Evolutionary conservation across 768 basidiomycete genomes (phyloP).

Genomic region (Neoboletus subvelutipes): DNA sequence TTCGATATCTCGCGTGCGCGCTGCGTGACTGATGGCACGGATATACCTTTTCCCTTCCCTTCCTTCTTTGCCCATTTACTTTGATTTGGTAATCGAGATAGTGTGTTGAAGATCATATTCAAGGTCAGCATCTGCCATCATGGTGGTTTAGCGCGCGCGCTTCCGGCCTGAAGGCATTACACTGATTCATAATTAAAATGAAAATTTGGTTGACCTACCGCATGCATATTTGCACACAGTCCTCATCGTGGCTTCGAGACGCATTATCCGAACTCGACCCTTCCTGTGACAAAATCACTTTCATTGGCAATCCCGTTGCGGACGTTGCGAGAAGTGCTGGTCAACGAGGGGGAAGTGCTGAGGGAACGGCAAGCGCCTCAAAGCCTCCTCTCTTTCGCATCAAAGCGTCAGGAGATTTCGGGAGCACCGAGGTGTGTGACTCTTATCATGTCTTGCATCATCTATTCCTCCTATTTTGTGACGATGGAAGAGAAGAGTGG

Average conservation of each 20-base stretch:
- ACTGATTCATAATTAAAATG: background rate
- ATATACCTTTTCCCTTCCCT: background rate
- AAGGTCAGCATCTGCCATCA: conserved; percentile 60
- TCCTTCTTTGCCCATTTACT: background rate
- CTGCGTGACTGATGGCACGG: conserved; percentile 9
- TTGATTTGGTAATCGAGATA: conserved; percentile 26
- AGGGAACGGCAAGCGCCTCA: background rate
- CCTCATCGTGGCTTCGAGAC: conserved; percentile 92
- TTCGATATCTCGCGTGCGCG: background rate
- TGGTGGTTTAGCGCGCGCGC: background rate
- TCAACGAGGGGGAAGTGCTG: conserved; percentile 13
- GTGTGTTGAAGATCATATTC: conserved; percentile 80
- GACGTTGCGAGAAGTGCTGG: conserved; percentile 16
- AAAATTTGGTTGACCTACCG: background rate
- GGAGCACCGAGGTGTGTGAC: conserved; percentile 70
- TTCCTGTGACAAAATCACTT: conserved; percentile 80
- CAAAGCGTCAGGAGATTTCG: conserved; percentile 78
- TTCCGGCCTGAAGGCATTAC: background rate
- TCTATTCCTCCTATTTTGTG: background rate
- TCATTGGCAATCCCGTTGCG: conserved; percentile 70
- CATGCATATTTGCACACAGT: conserved; percentile 27
- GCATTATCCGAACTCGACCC: conserved; percentile 90
- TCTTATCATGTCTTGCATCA: background rate
- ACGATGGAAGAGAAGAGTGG: background rate
- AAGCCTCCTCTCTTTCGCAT: conserved; percentile 78